Conservation (phyloP, 805 yeast genomes). For the Babjeviella inositovora region DNA sequence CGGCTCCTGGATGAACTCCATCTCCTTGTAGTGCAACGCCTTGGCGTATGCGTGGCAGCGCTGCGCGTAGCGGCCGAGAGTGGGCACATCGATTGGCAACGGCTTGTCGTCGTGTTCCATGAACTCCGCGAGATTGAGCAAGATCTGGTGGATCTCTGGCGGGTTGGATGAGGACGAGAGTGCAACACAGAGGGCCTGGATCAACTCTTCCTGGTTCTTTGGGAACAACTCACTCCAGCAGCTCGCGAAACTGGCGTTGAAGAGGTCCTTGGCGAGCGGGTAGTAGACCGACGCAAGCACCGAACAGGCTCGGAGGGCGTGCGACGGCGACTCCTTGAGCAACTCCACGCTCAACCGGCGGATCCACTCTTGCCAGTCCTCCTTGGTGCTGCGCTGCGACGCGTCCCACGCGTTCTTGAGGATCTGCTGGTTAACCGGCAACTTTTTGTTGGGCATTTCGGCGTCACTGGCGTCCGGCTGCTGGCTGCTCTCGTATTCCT, state of each 20-base stretch:
- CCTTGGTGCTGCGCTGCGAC: conserved; percentile 73
- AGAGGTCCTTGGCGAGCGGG: conserved; percentile 79
- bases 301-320: conserved; percentile 86
- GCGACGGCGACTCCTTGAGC: conserved; percentile 85
- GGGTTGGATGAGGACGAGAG: conserved; percentile 83
- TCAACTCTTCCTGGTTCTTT: conserved; percentile 78
- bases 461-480: conserved; percentile 27
- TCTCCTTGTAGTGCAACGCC: conserved; percentile 88
- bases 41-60: conserved; percentile 96
- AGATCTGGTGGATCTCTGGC: conserved; percentile 86
- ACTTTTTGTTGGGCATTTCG: conserved; percentile 55
- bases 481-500: conserved; percentile 30
- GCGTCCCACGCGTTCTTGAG: conserved; percentile 87
- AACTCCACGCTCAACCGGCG: conserved; percentile 73
- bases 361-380: conserved; percentile 98
- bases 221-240: conserved; percentile 91
- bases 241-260: conserved; percentile 88
- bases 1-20: conserved; percentile 89
- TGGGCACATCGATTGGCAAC: conserved; percentile 78
- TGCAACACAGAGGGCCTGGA: conserved; percentile 74
- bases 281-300: conserved; percentile 75
- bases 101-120: conserved; percentile 97
- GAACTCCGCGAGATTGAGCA: conserved; percentile 82
- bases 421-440: conserved; percentile 50
- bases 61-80: conserved; percentile 85